Evolutionary conservation across 495 filamentous ascomycete species (phyloP).

Genomic region (Parachaetomium inaequale): DNA sequence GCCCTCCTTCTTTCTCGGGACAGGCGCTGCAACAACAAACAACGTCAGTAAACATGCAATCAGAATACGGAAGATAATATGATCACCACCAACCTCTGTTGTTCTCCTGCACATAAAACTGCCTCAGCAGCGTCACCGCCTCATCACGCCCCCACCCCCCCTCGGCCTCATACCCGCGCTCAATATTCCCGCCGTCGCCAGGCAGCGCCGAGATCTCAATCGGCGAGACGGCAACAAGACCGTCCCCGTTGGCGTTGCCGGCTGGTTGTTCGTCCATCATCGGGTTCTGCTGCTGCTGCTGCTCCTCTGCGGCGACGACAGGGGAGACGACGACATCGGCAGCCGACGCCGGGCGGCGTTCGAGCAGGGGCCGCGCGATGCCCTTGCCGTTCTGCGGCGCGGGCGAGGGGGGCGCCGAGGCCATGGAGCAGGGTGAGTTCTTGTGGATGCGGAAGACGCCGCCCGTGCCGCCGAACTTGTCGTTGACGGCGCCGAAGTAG

Average conservation of each 20-base stretch:
- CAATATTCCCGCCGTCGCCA: constrained; percentile 52
- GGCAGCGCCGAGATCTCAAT: constrained; percentile 19
- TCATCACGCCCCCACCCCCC: constrained; percentile 83
- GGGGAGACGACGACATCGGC: too few relatives aligned
- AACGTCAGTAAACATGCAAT: neutral
- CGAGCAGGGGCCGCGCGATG: constrained; percentile 27
- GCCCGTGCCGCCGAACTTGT: constrained; percentile 92
- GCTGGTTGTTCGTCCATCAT: too few relatives aligned
- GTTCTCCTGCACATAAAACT: constrained; percentile 97
- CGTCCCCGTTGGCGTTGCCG: constrained; percentile 6
- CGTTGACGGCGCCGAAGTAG: constrained; percentile 92
- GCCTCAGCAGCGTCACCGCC: constrained; percentile 81
- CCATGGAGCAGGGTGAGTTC: constrained; percentile 50
- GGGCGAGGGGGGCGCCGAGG: constrained; percentile 29
- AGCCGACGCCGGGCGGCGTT: constrained; percentile 25
- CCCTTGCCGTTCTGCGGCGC: constrained; percentile 31
- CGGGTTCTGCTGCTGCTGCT: too few relatives aligned
- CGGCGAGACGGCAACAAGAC: constrained; percentile 2
- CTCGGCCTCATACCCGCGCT: constrained; percentile 68
- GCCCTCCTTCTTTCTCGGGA: constrained; percentile 52
- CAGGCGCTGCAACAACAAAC: constrained; percentile 36
- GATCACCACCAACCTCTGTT: constrained; percentile 59
- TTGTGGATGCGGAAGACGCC: constrained; percentile 83
- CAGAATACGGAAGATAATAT: neutral
- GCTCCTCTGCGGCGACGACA: neutral